A percentile compares a stretch with the other conserved stretches of the same genome.
phyloP scores from a whole-genome alignment of 1,139 yeast species.

The Debaryomycetaceae sp. region DNA sequence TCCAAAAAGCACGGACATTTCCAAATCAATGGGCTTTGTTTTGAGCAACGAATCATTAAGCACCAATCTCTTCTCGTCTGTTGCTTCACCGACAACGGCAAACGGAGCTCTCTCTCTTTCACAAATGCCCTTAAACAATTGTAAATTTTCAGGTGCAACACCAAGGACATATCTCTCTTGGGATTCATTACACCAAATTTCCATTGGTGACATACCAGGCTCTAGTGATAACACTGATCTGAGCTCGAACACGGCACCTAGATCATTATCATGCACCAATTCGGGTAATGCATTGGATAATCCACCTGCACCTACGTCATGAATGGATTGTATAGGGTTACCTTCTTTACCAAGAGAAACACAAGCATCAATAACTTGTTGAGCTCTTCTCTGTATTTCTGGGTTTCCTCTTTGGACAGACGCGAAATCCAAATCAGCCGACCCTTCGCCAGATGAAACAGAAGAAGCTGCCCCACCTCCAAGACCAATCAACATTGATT shows the following conservation, averaged over 20 bases:
- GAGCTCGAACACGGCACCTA: slow-evolving; percentile 91
- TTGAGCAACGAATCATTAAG: slow-evolving; percentile 75
- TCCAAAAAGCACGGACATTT: slow-evolving; percentile 95
- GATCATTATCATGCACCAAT: slow-evolving; percentile 91
- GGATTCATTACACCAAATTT: slow-evolving; percentile 99
- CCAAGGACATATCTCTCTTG: slow-evolving; percentile 98
- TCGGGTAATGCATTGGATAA: slow-evolving; percentile 96
- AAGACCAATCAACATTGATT: slow-evolving; percentile 96
- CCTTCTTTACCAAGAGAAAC: slow-evolving; percentile 66
- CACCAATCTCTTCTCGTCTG: slow-evolving; percentile 77
- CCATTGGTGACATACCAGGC: slow-evolving; percentile 99
- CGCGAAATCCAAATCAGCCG: slow-evolving; percentile 95
- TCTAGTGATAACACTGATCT: slow-evolving; percentile 89
- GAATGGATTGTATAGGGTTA: slow-evolving; percentile 93
- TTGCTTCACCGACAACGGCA: slow-evolving; percentile 95
- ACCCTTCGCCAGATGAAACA: slow-evolving; percentile 90
- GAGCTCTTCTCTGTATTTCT: slow-evolving; percentile 98
- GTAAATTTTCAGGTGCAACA: slow-evolving; percentile 77
- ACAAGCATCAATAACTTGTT: slow-evolving; percentile 95
- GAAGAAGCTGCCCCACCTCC: slow-evolving; percentile 99
- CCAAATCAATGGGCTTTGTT: slow-evolving; percentile 89
- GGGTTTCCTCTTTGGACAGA: slow-evolving; percentile 99
- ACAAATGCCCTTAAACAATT: slow-evolving; percentile 73
- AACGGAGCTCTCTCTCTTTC: slow-evolving; percentile 94
- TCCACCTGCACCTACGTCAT: slow-evolving; percentile 99